A percentile compares a stretch with the other conserved stretches of the same genome.
phyloP scores from a whole-genome alignment of 176 grass and related monocot species.

The Thinopyrum elongatum region DNA sequence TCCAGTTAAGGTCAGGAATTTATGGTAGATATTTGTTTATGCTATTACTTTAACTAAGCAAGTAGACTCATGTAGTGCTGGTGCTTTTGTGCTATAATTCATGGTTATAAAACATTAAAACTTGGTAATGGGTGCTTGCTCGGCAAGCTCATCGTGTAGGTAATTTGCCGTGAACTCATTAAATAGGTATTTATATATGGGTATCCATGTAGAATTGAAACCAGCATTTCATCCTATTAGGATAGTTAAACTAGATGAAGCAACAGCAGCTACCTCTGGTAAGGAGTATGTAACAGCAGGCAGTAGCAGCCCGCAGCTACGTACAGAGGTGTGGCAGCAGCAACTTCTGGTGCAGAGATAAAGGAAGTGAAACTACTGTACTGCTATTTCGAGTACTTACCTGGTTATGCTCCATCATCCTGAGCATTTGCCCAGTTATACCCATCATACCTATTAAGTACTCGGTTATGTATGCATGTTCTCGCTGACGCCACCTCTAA shows the following conservation, averaged over 20 bases:
- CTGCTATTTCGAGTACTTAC: neutral
- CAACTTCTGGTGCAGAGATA: neutral
- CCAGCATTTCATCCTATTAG: neutral
- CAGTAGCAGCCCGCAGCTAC: neutral
- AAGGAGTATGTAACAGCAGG: neutral
- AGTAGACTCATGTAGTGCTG: neutral
- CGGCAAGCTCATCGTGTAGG: neutral
- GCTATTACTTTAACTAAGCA: neutral
- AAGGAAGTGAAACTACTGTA: neutral
- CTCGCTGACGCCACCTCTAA: neutral
- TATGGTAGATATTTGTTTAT: neutral
- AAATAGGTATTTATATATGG: neutral
- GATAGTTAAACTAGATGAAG: neutral
- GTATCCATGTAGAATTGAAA: neutral
- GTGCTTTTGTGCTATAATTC: slow-evolving; percentile 1
- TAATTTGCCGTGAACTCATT: neutral
- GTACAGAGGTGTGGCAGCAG: neutral
- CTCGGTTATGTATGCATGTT: neutral
- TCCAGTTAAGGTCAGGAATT: neutral
- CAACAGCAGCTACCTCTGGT: neutral
- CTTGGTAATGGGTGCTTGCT: neutral
- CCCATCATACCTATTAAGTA: neutral
- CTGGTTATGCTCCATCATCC: neutral
- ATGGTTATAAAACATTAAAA: neutral
- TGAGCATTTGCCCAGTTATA: neutral